A percentile compares a stretch with the other conserved stretches of the same genome.
phyloP scores from a whole-genome alignment of 257 asterid species.

The Capsicum baccatum region DNA sequence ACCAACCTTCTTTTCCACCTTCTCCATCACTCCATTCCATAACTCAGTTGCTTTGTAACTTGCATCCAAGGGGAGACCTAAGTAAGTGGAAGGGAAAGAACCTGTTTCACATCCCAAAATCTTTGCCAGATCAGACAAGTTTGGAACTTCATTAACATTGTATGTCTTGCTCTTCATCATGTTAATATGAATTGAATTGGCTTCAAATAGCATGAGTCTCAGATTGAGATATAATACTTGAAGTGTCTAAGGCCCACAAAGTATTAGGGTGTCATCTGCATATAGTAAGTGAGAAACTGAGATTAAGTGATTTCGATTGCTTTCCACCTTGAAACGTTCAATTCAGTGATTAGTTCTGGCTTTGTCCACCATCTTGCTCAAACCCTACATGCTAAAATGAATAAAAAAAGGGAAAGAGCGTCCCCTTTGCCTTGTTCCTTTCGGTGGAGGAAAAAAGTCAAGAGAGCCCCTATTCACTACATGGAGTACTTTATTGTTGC shows the following conservation, averaged over 20 bases:
- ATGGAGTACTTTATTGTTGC: not conserved
- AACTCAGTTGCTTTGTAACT: not conserved
- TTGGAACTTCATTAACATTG: not conserved
- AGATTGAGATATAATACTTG: not conserved
- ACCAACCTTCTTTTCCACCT: not conserved
- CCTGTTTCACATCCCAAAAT: not conserved
- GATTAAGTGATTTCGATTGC: not conserved
- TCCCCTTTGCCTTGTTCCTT: not conserved
- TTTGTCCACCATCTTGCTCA: not conserved
- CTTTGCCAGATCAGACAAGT: not conserved
- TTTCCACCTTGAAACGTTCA: not conserved
- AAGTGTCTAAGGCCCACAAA: not conserved
- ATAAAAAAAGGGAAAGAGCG: not conserved
- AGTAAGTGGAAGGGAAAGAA: not conserved
- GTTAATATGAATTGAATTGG: conserved; percentile 1
- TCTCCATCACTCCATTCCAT: conserved; percentile 13
- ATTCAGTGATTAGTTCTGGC: not conserved
- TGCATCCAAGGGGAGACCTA: not conserved
- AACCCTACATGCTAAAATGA: not conserved
- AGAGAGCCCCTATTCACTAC: not conserved
- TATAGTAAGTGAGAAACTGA: not conserved
- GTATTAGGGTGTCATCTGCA: not conserved
- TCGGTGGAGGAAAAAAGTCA: not conserved
- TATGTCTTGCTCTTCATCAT: not conserved
- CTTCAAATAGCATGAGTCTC: not conserved